Evolutionary conservation across 352 stramenopile genomes (phyloP).

Genomic region (Phytophthora pluvialis): DNA sequence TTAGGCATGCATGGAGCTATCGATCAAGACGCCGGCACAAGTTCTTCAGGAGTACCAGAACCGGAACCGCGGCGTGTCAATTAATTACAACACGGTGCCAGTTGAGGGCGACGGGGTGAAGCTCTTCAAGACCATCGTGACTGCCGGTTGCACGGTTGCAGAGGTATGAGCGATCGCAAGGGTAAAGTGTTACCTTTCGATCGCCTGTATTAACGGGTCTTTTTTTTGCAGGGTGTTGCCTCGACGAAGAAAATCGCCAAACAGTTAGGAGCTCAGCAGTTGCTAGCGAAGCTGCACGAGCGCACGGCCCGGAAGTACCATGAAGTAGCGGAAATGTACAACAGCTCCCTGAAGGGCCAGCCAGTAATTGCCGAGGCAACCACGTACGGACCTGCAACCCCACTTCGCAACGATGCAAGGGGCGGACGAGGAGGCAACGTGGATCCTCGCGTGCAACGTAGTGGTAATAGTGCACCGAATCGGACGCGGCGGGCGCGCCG

Average conservation of each 20-base stretch:
- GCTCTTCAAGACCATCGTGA: conserved; percentile 86
- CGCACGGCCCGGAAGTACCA: conserved; percentile 55
- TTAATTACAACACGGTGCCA: conserved; percentile 83
- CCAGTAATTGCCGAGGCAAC: conserved; percentile 30
- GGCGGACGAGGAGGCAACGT: conserved; percentile 18
- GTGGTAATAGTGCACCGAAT: conserved; percentile 16
- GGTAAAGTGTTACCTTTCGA: conserved; percentile 2
- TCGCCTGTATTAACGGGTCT: conserved; percentile 13
- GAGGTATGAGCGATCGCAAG: conserved; percentile 48
- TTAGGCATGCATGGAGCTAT: conserved; percentile 78
- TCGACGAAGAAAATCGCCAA: conserved; percentile 86
- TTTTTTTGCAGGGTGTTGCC: conserved; percentile 54
- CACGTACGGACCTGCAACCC: conserved; percentile 20
- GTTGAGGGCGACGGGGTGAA: conserved; percentile 59
- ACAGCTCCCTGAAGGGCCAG: conserved; percentile 50
- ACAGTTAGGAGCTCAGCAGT: conserved; percentile 75
- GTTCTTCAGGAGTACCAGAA: conserved; percentile 90
- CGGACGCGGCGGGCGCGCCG: conserved; percentile 28
- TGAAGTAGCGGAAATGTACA: conserved; percentile 79
- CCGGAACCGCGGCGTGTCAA: conserved; percentile 73
- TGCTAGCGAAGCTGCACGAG: conserved; percentile 73
- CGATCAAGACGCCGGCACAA: conserved; percentile 83
- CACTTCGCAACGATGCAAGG: conserved; percentile 18
- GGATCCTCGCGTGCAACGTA: conserved; percentile 37
- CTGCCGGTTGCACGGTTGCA: conserved; percentile 62